Evolutionary conservation across 169 alveolate genomes (phyloP), one percentile per base, ranked within the genome.

Genomic region (Theileria equi): DNA sequence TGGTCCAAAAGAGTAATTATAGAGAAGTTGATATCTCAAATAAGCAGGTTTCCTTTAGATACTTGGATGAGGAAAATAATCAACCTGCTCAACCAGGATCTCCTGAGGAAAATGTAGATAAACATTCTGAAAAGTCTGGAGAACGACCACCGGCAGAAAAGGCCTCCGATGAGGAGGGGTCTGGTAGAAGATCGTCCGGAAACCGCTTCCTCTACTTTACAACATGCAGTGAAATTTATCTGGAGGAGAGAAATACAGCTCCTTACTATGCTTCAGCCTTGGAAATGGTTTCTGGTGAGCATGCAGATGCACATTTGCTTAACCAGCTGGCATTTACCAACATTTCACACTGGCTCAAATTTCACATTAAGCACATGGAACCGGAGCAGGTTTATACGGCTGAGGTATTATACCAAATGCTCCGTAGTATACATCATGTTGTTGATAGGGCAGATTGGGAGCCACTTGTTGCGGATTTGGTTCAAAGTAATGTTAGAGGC

Each of bases 391-490:
- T 64, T 11, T 88, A 83, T 49, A 80, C 89, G 55, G 71, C 85
- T 52, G 91, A 88, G 45, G 94, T 90, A 16, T 65, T 90, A 11
- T 83, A 86, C 71, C 94, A 91, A 84, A 91, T 91, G 95, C 73
- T 91, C 81, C 73, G 95, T 28, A 74, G 92, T 41, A 90, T 91
- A 32, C 89, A 85, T 29, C 91, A 89, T 66, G 93, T 91, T 34
- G 91, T 91, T 38, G 93, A 87, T 73, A 82, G 84, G 35, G 89
- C 93, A 29, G 92, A 91, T 65, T 91, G 95, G 95, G 90, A 91
- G 65, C 95, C 95, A 28, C 69, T 89, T 29, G 88, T 91, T 26
- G 95, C 91, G 10, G 95, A 89, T 70, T 60, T 91, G 2, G 82
- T 91, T 40, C 94, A 91, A 72, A 80, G 92, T 25, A 91, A 91